These are phyloP conservation scores for Amanita brunnescens DNA, from an alignment of 768 basidiomycete species.

Conservation along the genomic window DNA sequence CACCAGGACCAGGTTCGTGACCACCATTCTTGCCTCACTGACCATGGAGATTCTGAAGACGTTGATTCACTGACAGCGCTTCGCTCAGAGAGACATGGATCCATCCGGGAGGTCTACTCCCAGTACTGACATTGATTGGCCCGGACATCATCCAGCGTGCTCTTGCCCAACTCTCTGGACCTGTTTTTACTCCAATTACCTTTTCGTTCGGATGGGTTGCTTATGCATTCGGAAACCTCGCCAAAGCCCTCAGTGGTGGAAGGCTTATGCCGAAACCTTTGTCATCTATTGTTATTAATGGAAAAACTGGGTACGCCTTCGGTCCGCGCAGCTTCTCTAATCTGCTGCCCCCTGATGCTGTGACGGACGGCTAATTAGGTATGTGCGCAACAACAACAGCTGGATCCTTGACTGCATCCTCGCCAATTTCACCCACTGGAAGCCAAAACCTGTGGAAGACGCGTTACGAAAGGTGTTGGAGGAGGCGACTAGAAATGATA, in stretches of 20 bases:
- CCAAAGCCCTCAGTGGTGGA: conserved; percentile 15
- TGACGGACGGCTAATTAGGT: neutral
- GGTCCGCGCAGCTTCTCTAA: neutral
- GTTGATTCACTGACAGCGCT: neutral
- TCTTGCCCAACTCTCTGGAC: conserved; percentile 18
- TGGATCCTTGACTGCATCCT: conserved; percentile 23
- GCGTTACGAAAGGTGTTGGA: conserved; percentile 11
- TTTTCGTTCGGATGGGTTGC: conserved; percentile 27
- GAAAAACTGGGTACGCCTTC: conserved; percentile 10
- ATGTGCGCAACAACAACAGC: conserved; percentile 16
- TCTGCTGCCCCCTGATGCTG: neutral
- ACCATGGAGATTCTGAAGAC: neutral
- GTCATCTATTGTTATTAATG: conserved; percentile 13
- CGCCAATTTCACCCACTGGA: conserved; percentile 16
- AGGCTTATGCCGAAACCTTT: conserved; percentile 18
- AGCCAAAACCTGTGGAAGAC: conserved; percentile 7
- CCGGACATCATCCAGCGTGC: conserved; percentile 22
- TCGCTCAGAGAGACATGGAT: conserved; percentile 11
- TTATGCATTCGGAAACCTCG: conserved; percentile 19
- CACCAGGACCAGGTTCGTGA: neutral
- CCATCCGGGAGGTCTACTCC: conserved; percentile 18
- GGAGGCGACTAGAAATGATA: neutral
- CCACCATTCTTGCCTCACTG: neutral
- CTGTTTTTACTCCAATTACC: conserved; percentile 19
- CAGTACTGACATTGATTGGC: conserved; percentile 22